These are phyloP conservation scores for Penicillium glabrum DNA, from an alignment of 2,329 filamentous ascomycete species.

Conservation along the genomic window DNA sequence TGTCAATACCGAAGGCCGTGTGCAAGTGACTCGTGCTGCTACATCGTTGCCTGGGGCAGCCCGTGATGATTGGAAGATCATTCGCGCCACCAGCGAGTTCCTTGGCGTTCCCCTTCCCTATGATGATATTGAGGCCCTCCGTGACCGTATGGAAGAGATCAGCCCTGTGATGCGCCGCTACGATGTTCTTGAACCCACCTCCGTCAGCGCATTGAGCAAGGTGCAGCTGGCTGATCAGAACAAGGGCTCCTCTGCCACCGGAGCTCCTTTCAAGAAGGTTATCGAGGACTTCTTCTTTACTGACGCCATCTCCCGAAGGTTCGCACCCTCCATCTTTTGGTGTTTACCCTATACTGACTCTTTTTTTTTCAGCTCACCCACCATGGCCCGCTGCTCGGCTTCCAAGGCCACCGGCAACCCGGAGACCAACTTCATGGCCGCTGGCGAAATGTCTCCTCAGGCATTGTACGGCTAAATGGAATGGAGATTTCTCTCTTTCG, in stretches of 20 bases:
- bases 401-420: conserved; percentile 82
- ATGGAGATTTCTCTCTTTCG: background rate
- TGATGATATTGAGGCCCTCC: conserved; percentile 83
- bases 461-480: conserved; percentile 37
- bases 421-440: conserved; percentile 75
- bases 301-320: conserved; percentile 95
- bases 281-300: conserved; percentile 99
- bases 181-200: conserved; percentile 82
- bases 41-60: conserved; percentile 86
- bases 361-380: conserved; percentile 69
- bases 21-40: conserved; percentile 88
- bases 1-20: conserved; percentile 95
- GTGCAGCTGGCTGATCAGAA: conserved; percentile 95
- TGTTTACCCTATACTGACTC: conserved; percentile 12
- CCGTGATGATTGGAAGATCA: conserved; percentile 98
- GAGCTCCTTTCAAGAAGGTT: conserved; percentile 74
- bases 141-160: conserved; percentile 94
- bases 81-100: conserved; percentile 90
- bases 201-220: conserved; percentile 76
- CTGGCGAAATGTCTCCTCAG: conserved; percentile 55
- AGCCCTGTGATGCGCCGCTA: conserved; percentile 86
- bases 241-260: conserved; percentile 75
- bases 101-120: conserved; percentile 84
- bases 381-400: conserved; percentile 95
- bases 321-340: conserved; percentile 38